Base-by-base conservation (phyloP, 805 yeast genomes). In the Kregervanrija delftensis region DNA sequence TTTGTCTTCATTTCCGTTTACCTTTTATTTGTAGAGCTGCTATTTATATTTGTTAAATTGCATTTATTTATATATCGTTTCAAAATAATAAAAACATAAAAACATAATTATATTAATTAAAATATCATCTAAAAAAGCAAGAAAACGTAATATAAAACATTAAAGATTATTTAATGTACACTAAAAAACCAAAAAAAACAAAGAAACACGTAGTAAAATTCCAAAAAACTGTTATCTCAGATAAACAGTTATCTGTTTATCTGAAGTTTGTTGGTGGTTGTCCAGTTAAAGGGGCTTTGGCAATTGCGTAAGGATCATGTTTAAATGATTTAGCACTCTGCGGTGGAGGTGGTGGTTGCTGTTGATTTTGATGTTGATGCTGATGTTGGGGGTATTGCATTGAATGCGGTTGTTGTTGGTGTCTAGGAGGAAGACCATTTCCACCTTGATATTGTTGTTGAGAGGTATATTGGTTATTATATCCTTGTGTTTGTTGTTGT, bases 301-400 rank as follows among this genome's bases (percentile, higher is more conserved):
- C 52, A 39, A 52, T 41, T 5, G 63, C 64, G 40, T 57, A 57
- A 10, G 60, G 61, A 41, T 53, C 54, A 38, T 50, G 54, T 33
- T 50, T 49, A 15, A 49, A 49, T 30, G 51, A 44, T 44, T 48
- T 48, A 11, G 40, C 42, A 3, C 45, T 37, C 43, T 15, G 35
- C 32, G 41, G 56, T 37, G 39, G 50, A 11, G 48, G 51, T 34
- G 50, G 58, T 17, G 46, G 57, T 30, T 42, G 53, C 10, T 47
- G 47, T 8, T 46, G 46, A 33, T 43, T 47, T 13, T 33, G 44
- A 17, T 43, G 46, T 17, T 39, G 45, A 13, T 37, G 41, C 11
- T 11, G 38, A 8, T 40, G 33, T 11, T 42, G 45, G 54, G 16
- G 32, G 53, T 13, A 45, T 50, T 12, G 50, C 53, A 30, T 41